A percentile compares a stretch with the other conserved stretches of the same genome.
Conservation (phyloP, 2,329 filamentous ascomycete genomes). For the Setomelanomma holmii region DNA sequence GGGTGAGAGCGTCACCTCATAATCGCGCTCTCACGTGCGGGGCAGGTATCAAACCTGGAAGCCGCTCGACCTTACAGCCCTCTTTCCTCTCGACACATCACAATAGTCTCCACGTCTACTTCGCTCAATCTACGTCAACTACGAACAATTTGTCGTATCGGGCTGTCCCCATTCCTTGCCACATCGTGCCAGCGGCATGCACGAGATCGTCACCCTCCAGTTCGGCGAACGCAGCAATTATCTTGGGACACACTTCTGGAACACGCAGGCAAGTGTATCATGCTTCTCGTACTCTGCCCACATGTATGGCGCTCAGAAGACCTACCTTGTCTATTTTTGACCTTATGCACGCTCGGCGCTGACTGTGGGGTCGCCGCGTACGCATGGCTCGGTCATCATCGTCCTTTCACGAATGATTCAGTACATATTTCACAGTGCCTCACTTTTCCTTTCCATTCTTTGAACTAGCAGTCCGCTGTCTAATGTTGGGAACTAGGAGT, state of each 20-base stretch:
- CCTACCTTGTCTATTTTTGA: background rate
- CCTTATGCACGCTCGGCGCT: slow-evolving; percentile 13
- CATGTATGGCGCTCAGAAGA: background rate
- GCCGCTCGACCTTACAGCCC: too few relatives aligned
- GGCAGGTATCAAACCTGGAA: slow-evolving; percentile 19
- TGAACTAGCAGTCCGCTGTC: background rate
- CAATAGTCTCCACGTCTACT: too few relatives aligned
- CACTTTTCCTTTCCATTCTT: too few relatives aligned
- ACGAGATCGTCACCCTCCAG: slow-evolving; percentile 93
- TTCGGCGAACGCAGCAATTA: slow-evolving; percentile 94
- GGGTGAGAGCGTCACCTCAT: background rate
- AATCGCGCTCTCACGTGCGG: slow-evolving; percentile 36
- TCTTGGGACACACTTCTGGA: slow-evolving; percentile 96
- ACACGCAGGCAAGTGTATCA: slow-evolving; percentile 71
- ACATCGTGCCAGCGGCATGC: too few relatives aligned
- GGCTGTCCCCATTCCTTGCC: too few relatives aligned
- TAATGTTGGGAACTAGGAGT: slow-evolving; percentile 69
- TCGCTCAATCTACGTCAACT: too few relatives aligned
- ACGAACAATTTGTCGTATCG: too few relatives aligned
- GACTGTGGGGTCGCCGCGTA: slow-evolving; percentile 26
- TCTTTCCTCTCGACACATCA: too few relatives aligned
- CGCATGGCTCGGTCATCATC: slow-evolving; percentile 19
- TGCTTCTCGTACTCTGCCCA: background rate
- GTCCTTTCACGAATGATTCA: slow-evolving; percentile 8
- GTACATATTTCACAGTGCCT: background rate